phyloP scores from a whole-genome alignment of 768 basidiomycete species.

The Cantharellus anzutake region DNA sequence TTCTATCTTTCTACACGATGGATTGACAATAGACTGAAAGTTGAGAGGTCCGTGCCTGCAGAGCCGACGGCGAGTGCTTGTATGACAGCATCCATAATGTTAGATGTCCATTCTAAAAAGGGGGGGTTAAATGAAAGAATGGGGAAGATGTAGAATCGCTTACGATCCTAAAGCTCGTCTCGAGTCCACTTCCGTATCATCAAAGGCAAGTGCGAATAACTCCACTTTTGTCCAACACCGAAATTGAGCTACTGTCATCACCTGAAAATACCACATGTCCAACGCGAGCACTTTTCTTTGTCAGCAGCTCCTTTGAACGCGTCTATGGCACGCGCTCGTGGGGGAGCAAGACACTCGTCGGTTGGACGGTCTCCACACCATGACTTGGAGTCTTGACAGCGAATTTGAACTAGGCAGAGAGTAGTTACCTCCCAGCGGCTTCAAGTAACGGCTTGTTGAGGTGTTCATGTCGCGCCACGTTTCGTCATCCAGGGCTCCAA shows the following conservation, averaged over 20 bases:
- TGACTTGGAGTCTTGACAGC: conserved; percentile 3
- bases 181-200: conserved; percentile 1
- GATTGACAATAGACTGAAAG: conserved; percentile 6
- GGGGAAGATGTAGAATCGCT: neutral
- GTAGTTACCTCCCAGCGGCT: neutral
- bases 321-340: neutral
- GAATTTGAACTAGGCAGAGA: conserved; percentile 8
- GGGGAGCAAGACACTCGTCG: neutral
- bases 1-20: conserved; percentile 8
- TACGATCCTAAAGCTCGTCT: neutral
- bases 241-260: conserved; percentile 3
- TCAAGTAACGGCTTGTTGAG: neutral
- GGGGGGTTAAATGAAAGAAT: neutral
- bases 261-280: conserved; percentile 7
- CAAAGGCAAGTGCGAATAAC: conserved; percentile 1
- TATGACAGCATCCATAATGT: conserved; percentile 3
- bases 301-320: neutral
- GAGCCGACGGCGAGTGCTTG: conserved; percentile 6
- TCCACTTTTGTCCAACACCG: conserved; percentile 3
- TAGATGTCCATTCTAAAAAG: conserved; percentile 4
- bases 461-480: neutral
- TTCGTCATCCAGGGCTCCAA: neutral
- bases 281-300: neutral
- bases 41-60: conserved; percentile 8
- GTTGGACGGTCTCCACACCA: neutral